These are phyloP conservation scores for Metschnikowia sp. DNA, from an alignment of 805 yeast species.

Conservation along the genomic window DNA sequence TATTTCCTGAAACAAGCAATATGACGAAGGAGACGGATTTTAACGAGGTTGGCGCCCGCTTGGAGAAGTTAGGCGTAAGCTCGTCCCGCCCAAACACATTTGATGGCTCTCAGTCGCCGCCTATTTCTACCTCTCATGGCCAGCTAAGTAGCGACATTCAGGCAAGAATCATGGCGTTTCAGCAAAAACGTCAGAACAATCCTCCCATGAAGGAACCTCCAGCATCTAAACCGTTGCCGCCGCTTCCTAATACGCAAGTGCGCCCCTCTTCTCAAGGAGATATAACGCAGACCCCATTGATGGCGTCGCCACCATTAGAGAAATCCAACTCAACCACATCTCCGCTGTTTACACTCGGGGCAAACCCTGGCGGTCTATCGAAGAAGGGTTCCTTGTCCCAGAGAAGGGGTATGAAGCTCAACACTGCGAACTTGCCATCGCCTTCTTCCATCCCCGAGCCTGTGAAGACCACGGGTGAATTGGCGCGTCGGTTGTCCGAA, in stretches of 20 bases:
- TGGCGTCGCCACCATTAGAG: conserved; percentile 12
- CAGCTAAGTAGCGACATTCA: conserved; percentile 69
- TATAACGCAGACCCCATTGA: conserved; percentile 2
- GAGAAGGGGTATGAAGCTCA: conserved; percentile 53
- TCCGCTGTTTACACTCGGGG: neutral
- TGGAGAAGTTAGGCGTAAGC: conserved; percentile 13
- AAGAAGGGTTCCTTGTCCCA: conserved; percentile 48
- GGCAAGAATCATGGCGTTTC: conserved; percentile 84
- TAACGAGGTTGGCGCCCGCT: conserved; percentile 13
- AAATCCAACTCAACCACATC: neutral
- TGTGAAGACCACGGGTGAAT: conserved; percentile 29
- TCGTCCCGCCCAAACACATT: conserved; percentile 13
- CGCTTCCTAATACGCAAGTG: conserved; percentile 11
- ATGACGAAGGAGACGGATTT: conserved; percentile 14
- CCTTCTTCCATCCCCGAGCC: conserved; percentile 11
- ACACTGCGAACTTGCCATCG: conserved; percentile 29
- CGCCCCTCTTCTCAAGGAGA: conserved; percentile 14
- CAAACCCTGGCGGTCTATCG: conserved; percentile 15
- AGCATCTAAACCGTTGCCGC: conserved; percentile 14
- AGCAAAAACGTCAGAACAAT: conserved; percentile 56
- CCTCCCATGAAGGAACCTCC: conserved; percentile 11
- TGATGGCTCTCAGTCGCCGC: conserved; percentile 18
- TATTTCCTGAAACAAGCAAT: no score
- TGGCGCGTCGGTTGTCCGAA: conserved; percentile 36
- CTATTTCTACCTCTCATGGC: conserved; percentile 19